Conservation (phyloP, 306 rosid genomes). For the Medicago arabica region DNA sequence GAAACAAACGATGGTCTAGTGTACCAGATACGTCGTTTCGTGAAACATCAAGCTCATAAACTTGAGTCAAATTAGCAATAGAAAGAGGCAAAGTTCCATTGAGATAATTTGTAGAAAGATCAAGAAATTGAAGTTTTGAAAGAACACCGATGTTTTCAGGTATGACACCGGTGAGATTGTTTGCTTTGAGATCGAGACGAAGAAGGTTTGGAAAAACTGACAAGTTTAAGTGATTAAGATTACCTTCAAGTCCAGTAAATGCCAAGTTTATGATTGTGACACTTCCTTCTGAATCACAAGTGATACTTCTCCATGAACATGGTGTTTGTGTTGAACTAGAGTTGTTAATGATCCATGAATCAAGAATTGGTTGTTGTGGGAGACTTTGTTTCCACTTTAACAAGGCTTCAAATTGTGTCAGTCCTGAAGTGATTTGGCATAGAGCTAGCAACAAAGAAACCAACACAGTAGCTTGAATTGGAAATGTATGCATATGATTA, state of each 20-base stretch:
- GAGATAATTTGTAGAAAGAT: slow-evolving; percentile 56
- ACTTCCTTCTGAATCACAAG: slow-evolving; percentile 48
- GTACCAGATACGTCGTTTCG: slow-evolving; percentile 54
- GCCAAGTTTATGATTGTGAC: slow-evolving; percentile 52
- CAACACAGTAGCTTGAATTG: background rate
- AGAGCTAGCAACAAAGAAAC: slow-evolving; percentile 30
- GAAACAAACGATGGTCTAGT: slow-evolving; percentile 56
- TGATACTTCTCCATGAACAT: slow-evolving; percentile 63
- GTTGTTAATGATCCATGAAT: slow-evolving; percentile 52
- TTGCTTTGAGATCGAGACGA: slow-evolving; percentile 59
- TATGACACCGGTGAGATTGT: slow-evolving; percentile 53
- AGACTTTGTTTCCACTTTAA: slow-evolving; percentile 61
- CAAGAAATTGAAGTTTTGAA: slow-evolving; percentile 60
- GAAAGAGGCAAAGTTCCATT: slow-evolving; percentile 63
- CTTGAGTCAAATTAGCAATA: slow-evolving; percentile 57
- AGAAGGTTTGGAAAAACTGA: slow-evolving; percentile 61
- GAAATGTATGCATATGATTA: background rate
- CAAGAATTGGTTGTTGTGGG: slow-evolving; percentile 49
- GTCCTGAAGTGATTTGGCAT: slow-evolving; percentile 7
- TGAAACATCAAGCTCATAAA: slow-evolving; percentile 62
- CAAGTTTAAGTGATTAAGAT: slow-evolving; percentile 54
- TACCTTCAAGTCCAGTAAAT: slow-evolving; percentile 55
- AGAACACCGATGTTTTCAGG: slow-evolving; percentile 56
- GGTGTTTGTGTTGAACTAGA: slow-evolving; percentile 42
- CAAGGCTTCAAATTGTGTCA: slow-evolving; percentile 54